Conservation (phyloP, 257 asterid species). For the Voacanga thouarsii region DNA sequence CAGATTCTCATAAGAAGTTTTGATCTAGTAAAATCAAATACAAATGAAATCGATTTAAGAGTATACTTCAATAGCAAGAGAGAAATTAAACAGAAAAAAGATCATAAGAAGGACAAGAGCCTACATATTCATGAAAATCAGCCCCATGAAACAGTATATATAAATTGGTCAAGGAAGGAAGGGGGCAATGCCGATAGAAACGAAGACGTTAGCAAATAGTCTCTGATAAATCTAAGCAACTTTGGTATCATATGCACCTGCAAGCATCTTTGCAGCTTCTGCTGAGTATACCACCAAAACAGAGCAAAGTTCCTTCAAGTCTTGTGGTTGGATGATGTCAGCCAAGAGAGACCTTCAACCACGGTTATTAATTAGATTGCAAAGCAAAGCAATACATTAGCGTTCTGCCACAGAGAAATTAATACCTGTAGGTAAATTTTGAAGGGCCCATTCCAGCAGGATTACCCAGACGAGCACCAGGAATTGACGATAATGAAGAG, state of each 20-base stretch:
- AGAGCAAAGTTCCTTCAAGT: conserved; percentile 94
- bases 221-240: not conserved
- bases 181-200: not conserved
- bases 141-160: not conserved
- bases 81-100: not conserved
- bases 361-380: conserved; percentile 36
- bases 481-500: conserved; percentile 45
- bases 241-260: conserved; percentile 45
- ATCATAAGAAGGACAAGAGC: not conserved
- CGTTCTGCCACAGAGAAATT: conserved; percentile 11
- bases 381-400: not conserved
- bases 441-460: conserved; percentile 67
- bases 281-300: conserved; percentile 82
- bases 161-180: not conserved
- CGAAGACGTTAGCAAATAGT: not conserved
- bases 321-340: conserved; percentile 91
- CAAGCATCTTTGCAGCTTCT: conserved; percentile 86
- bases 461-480: conserved; percentile 57
- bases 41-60: not conserved
- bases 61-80: not conserved
- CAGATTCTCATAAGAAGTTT: not conserved
- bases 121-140: not conserved
- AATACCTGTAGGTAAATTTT: conserved; percentile 83
- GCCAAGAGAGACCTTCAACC: conserved; percentile 83
- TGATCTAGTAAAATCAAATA: not conserved